Evolutionary conservation across 1,284 basidiomycete genomes (phyloP).

Genomic region (Rhodotorula sp.): DNA sequence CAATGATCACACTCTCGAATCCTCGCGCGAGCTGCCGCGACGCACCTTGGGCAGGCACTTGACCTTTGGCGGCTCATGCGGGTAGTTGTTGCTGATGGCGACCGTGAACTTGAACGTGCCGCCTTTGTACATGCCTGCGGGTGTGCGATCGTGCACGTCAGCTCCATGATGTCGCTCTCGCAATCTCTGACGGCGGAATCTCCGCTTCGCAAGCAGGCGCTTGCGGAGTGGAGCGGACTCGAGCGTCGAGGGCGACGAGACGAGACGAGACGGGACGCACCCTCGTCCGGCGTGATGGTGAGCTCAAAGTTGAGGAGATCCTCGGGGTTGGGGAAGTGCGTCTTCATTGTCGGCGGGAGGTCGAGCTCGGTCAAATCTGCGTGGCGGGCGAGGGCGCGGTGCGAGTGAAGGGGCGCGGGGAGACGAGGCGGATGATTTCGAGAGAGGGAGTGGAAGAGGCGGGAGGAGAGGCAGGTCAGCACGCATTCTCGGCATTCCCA

Average conservation of each 20-base stretch:
- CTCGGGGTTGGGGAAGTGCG: constrained; percentile 82
- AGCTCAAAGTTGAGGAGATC: constrained; percentile 96
- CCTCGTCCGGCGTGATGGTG: constrained; percentile 95
- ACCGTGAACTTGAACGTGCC: constrained; percentile 93
- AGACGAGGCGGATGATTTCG: background rate
- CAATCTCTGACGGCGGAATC: too few species aligned
- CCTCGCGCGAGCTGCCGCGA: background rate
- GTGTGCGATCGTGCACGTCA: constrained; percentile 11
- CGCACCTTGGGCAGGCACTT: constrained; percentile 89
- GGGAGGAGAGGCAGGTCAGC: background rate
- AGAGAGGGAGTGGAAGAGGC: background rate
- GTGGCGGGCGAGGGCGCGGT: background rate
- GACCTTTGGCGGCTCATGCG: constrained; percentile 98
- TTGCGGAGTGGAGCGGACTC: too few species aligned
- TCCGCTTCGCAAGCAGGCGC: too few species aligned
- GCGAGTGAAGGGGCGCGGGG: background rate
- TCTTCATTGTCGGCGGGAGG: constrained; percentile 93
- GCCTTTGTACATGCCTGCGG: constrained; percentile 92
- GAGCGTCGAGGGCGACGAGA: background rate
- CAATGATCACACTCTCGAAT: background rate
- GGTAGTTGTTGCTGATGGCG: constrained; percentile 95
- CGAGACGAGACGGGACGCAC: constrained; percentile 54
- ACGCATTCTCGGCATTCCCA: background rate
- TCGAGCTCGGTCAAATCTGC: constrained; percentile 95
- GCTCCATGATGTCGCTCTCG: too few species aligned